Evolutionary conservation across 108 stramenopile genomes (phyloP), one percentile per base, ranked within the genome.

Genomic region (Nitzschia inconspicua): DNA sequence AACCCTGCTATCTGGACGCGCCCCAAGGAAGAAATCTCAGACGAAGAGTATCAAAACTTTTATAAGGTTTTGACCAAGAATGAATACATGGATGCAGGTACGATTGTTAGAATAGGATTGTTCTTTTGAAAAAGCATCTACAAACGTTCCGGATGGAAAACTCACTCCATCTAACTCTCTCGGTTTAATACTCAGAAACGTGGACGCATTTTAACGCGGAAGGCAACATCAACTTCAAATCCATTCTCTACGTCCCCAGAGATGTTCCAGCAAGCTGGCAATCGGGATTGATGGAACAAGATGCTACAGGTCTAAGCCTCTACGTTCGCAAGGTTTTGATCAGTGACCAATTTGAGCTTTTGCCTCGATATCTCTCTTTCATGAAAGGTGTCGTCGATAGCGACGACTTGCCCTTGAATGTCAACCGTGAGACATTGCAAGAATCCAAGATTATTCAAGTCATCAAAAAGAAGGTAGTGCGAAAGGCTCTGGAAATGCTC

Each of bases 381-480:
- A 79, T 99, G 60, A 70, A 78, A 31, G 99, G 99, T 54, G 96
- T 99, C 25, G 96, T 99, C 19, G 99, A 99, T 79, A 87, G 84
- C n/a, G 98, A 99, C 58, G 99, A 98, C 64, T 79, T 99, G 16
- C 99, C 99, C 13, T 85, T 99, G n/a, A 99, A 99, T 76, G 99
- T 99, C 57, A 96, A 95, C 63, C 92, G 99, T 43, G 99, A 99
- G 82, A 97, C 94, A 43, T 87, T 99, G 26, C 99, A 99, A 66
- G 91, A 95, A 73, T 84, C 77, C 62, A 96, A 96, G 78, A 89
- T 97, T 49, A 77, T 99, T 63, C 86, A 95, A 74, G 94, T 99
- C 40, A 99, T 99, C 79, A 95, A 91, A 51, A 99, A 99, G 95
- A 99, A 99, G 80, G 84, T 99, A 22, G 94, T 96, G 0, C 89